Conservation (phyloP, 2,329 filamentous ascomycete genomes). For the Fusarium proliferatum region DNA sequence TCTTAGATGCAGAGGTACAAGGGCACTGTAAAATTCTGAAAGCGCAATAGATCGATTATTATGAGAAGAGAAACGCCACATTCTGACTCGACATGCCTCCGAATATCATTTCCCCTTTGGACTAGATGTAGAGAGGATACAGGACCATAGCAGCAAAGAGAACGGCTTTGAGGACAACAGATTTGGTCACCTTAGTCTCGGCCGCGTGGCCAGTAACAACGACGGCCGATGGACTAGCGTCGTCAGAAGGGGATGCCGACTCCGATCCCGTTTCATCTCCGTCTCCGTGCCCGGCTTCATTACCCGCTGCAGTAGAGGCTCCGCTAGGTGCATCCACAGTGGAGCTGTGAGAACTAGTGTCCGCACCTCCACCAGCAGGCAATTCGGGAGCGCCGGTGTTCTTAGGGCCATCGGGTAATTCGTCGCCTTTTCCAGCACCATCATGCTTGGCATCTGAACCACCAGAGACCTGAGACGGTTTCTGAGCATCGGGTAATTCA, state of each 20-base stretch:
- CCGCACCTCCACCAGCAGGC: not conserved
- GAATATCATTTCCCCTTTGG: not conserved
- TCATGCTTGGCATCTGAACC: not conserved
- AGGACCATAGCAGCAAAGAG: not conserved
- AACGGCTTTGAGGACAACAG: rapidly evolving
- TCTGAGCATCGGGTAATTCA: not conserved
- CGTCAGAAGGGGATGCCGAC: not conserved
- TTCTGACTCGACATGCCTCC: not conserved
- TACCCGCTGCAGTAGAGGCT: not conserved
- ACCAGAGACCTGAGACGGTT: not conserved
- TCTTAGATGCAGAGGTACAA: not conserved
- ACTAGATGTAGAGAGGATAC: not conserved
- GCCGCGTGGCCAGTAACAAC: not conserved
- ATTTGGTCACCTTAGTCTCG: rapidly evolving
- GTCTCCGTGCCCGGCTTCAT: not conserved
- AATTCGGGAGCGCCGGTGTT: not conserved
- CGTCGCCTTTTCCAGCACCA: not conserved
- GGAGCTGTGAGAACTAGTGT: not conserved
- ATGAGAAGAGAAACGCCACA: not conserved
- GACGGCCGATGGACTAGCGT: not conserved
- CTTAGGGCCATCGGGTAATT: not conserved
- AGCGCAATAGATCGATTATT: not conserved
- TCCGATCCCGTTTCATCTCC: not conserved
- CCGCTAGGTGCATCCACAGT: not conserved
- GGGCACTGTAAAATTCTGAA: not conserved